These are phyloP conservation scores for Mycena capillaripes DNA, from an alignment of 768 basidiomycete species.

Conservation along the genomic window DNA sequence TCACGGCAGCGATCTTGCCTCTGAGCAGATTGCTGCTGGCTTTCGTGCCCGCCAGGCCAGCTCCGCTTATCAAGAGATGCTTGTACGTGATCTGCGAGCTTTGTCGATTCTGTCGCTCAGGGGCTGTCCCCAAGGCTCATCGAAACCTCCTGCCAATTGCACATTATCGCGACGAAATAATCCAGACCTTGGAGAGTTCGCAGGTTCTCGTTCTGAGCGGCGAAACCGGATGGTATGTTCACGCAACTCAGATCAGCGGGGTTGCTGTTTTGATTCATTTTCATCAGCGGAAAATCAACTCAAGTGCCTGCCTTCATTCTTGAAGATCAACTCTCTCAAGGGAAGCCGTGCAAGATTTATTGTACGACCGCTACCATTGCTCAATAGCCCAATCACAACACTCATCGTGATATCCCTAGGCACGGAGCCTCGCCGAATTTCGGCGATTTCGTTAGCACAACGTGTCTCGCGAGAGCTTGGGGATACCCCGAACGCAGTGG, in stretches of 20 bases:
- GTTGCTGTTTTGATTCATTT: constrained; percentile 16
- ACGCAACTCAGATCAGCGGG: neutral
- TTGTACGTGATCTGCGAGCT: constrained; percentile 63
- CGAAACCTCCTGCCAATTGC: constrained; percentile 91
- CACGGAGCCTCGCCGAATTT: constrained; percentile 96
- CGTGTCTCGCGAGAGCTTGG: constrained; percentile 95
- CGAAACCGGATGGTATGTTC: constrained; percentile 57
- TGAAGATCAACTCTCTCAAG: constrained; percentile 87
- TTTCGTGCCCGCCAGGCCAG: constrained; percentile 76
- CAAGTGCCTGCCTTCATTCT: constrained; percentile 96
- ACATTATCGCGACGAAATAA: constrained; percentile 79
- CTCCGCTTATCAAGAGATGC: constrained; percentile 87
- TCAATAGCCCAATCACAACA: too few relatives aligned
- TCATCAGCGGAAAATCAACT: constrained; percentile 91
- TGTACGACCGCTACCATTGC: too few relatives aligned
- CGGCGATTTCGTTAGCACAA: constrained; percentile 95
- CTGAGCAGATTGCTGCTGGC: constrained; percentile 68
- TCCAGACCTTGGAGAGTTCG: constrained; percentile 74
- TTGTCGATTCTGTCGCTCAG: constrained; percentile 11
- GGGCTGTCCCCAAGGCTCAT: constrained; percentile 62
- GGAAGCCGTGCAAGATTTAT: constrained; percentile 89
- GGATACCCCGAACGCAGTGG: constrained; percentile 83
- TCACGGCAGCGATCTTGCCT: constrained; percentile 42
- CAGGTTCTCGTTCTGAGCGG: constrained; percentile 89
- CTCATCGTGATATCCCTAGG: too few relatives aligned